Percentiles rank a stretch among this genome's conserved stretches.
Evolutionary conservation across 441 rosid genomes (phyloP).

Genomic region (Corymbia calophylla): DNA sequence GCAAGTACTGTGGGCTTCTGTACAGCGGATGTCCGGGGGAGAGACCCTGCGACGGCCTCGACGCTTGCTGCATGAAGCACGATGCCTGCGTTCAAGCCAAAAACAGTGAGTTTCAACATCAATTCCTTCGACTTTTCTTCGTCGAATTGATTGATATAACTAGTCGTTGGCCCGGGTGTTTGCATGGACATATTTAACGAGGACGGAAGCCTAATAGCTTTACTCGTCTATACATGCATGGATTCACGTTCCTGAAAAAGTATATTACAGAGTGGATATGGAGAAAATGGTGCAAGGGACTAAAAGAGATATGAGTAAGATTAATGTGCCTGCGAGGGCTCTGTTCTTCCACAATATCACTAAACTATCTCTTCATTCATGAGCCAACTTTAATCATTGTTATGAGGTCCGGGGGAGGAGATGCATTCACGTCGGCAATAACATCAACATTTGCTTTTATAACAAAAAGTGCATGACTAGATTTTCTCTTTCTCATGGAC

Average conservation of each 20-base stretch:
- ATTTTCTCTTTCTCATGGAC: not conserved
- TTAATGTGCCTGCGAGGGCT: not conserved
- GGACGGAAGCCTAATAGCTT: no score
- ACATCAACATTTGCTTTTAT: not conserved
- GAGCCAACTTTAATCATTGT: not conserved
- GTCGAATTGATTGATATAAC: not conserved
- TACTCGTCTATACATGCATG: no score
- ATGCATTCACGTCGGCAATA: not conserved
- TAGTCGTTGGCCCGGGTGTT: no score
- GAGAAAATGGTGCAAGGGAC: no score
- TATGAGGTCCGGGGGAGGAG: not conserved
- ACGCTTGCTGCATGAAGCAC: constrained; percentile 87
- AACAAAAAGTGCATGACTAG: not conserved
- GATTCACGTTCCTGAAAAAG: no score
- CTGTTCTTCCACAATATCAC: not conserved
- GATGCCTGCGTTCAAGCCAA: constrained; percentile 66
- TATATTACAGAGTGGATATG: no score
- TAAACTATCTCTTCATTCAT: not conserved
- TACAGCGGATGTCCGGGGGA: not conserved
- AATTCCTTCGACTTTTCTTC: not conserved
- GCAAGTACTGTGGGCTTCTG: not conserved
- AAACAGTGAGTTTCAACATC: constrained; percentile 31
- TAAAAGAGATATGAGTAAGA: no score
- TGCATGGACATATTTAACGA: no score
- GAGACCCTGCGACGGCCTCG: constrained; percentile 65